Evolutionary conservation across 2,329 filamentous ascomycete genomes (phyloP), one percentile per base, ranked within the genome.

Genomic region (Aspergillus udagawae): DNA sequence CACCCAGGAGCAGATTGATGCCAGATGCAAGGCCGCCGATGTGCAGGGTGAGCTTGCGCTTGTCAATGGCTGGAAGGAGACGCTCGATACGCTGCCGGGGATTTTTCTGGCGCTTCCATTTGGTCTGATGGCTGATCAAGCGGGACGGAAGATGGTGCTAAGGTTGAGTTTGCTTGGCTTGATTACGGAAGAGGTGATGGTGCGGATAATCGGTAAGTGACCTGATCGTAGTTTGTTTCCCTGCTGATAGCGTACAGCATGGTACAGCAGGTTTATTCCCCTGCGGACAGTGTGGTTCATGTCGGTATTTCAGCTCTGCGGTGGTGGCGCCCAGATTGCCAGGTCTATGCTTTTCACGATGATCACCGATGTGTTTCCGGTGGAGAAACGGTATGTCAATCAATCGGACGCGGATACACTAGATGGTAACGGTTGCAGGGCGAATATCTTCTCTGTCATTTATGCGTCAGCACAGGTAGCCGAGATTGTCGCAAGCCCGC

Each of bases 21-120:
- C 9, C 21, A 23, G 5, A 21, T 61, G 60, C 23, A 61, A 60
- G 35, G 21, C 38, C 2, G 20, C 51, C 35, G 57, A 60, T 14
- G 55, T 61, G n/a, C 60, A 61, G 42, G 47, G 54, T 2, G 57
- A 61, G 25, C 50, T 61, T 9, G 57, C 59, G 12, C 35, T 61
- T 4, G 29, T 61, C 35, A 57, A 49, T 32, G 57, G 57, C 12
- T 61, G 60, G 57, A 57, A 51, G 32, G 53, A 52, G 14, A 60
- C 55, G 5, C 55, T 61, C 9, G 48, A 55, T 20, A 44, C 52
- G 42, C 28, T 61, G 12, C 60, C 60, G 2, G 47, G 57, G 6
- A 61, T 60, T 14, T 27, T 60, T 25, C 54, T 60, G 2, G 55
- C 60, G 8, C 50, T 61, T 10, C 60, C 57, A 14, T 61, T 52